Evolutionary conservation across 306 rosid genomes (phyloP), one percentile per base, ranked within the genome.

Genomic region (Prinsepia uniflora): DNA sequence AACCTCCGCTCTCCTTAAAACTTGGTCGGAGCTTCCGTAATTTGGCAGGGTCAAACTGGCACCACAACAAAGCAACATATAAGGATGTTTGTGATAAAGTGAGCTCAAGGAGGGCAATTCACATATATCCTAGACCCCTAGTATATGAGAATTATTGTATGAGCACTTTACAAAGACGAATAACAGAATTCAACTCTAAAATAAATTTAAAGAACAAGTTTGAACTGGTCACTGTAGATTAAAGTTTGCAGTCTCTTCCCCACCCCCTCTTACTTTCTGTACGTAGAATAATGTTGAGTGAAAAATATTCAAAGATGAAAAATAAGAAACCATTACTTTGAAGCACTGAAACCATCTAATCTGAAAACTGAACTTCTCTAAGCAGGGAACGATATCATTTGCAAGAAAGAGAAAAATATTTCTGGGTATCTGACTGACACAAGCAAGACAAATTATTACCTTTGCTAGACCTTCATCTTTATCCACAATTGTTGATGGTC

Each of bases 21-120:
- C 96, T 91, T 40, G 99, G 99, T 70, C 97, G 81, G 72, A 95
- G 99, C 86, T 95, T 95, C 83, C 96, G 86, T 62, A 95, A 84
- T 79, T 95, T 95, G 77, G 90, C 91, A 73, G 96, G 83, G 78
- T 95, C 99, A 78, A 95, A 89, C 99, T 95, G 88, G 70, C 30
- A 76, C 66, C 58, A 65, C 49, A 79, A 54, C 65, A 54, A 74
- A 83, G 60, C 72, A 65, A 78, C 49, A 55, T 11, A 36, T 41
- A 45, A 68, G 39, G 49, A 53, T 7, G 10, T 36, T 43, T 20
- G 50, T 17, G 17, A 69, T 14, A 53, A 15, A 18, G 47, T 68
- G 44, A 68, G 54, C 53, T 57, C 18, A 70, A 17, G 45, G 15
- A 70, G 44, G 57, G 36, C 55, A 2, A 41, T 22, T 70, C 41